These are phyloP conservation scores for Lentinula sp. DNA, from an alignment of 768 basidiomycete species.

Conservation along the genomic window DNA sequence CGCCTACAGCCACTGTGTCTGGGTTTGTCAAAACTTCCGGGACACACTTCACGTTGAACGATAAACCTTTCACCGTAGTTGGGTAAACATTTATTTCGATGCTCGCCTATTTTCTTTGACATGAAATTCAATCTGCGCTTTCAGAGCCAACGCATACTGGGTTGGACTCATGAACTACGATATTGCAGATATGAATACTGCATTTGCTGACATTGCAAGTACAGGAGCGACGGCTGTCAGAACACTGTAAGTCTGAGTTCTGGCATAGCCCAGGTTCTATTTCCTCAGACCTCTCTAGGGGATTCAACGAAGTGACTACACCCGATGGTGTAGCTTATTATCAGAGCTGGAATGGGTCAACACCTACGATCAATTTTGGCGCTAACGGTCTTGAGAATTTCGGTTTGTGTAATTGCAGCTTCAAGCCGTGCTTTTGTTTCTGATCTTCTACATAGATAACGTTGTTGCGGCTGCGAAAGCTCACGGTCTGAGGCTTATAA, in stretches of 20 bases:
- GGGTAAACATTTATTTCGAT: conserved; percentile 22
- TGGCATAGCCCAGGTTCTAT: conserved; percentile 11
- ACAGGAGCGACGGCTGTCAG: conserved; percentile 45
- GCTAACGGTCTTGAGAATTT: conserved; percentile 45
- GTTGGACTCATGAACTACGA: conserved; percentile 42
- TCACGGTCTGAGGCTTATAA: conserved; percentile 53
- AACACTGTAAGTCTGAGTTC: conserved; percentile 8
- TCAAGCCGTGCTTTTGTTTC: neutral
- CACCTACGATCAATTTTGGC: conserved; percentile 48
- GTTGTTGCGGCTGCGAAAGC: conserved; percentile 54
- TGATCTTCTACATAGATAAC: conserved; percentile 27
- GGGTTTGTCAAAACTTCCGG: conserved; percentile 33
- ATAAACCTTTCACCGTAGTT: conserved; percentile 28
- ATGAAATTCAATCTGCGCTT: neutral
- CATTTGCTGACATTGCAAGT: conserved; percentile 45
- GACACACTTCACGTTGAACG: conserved; percentile 32
- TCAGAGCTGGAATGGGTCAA: conserved; percentile 45
- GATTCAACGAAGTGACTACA: conserved; percentile 49
- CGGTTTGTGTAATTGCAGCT: conserved; percentile 20
- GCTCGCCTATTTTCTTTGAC: neutral
- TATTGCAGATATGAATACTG: conserved; percentile 41
- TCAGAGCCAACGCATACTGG: conserved; percentile 53
- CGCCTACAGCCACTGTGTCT: conserved; percentile 8
- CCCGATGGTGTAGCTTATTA: conserved; percentile 41
- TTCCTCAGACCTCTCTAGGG: conserved; percentile 22